phyloP scores from a whole-genome alignment of 2,329 filamentous ascomycete genomes.

The Cladosporium velox region DNA sequence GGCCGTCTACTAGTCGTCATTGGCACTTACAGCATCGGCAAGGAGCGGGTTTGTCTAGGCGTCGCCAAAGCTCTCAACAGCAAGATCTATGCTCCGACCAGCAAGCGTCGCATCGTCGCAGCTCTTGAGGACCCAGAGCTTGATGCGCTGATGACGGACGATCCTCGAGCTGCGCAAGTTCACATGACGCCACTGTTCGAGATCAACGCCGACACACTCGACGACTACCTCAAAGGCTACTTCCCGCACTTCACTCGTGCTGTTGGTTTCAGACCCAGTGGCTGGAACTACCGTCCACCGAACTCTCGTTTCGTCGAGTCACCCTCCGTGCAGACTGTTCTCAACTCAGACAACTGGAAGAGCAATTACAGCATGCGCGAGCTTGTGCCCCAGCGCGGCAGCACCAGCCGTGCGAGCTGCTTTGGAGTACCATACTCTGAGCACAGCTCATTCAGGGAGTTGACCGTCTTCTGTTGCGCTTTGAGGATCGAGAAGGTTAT shows the following conservation, averaged over 20 bases:
- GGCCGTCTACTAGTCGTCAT: constrained; percentile 86
- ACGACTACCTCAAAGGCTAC: constrained; percentile 81
- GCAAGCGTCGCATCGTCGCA: constrained; percentile 80
- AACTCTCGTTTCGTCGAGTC: constrained; percentile 63
- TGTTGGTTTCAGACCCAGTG: constrained; percentile 87
- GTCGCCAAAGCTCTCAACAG: constrained; percentile 82
- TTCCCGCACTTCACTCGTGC: constrained; percentile 81
- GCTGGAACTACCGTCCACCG: constrained; percentile 87
- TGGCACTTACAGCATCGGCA: constrained; percentile 96
- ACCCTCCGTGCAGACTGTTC: constrained; percentile 64
- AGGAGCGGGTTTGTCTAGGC: constrained; percentile 91
- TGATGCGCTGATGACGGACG: constrained; percentile 70
- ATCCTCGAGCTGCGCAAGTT: constrained; percentile 85
- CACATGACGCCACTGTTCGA: constrained; percentile 98
- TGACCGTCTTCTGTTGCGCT: constrained; percentile 90
- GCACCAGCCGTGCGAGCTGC: constrained; percentile 77
- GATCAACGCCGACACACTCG: constrained; percentile 84
- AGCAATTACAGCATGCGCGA: constrained; percentile 71
- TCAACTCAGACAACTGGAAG: constrained; percentile 73
- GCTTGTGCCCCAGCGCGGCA: constrained; percentile 78
- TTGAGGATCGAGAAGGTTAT: constrained; percentile 86
- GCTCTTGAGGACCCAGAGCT: constrained; percentile 87
- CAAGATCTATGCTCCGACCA: constrained; percentile 84
- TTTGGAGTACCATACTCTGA: constrained; percentile 96
- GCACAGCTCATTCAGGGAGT: constrained; percentile 90